phyloP scores from a whole-genome alignment of 139 green algal genomes.

The Tetratostichococcus sp. region DNA sequence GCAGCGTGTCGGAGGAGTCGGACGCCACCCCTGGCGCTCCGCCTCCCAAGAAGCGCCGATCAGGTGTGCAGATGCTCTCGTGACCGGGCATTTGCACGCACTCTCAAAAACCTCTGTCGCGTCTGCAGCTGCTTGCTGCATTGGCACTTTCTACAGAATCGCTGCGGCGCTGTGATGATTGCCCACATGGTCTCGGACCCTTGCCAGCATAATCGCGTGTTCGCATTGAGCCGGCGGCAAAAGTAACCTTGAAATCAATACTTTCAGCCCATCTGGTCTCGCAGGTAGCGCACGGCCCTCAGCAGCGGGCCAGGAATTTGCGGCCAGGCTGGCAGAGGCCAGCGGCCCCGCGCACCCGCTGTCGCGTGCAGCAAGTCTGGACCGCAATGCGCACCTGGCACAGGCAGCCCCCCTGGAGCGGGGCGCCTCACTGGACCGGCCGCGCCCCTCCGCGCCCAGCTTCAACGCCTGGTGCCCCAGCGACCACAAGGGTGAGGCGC shows the following conservation, averaged over 20 bases:
- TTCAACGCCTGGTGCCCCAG: not conserved
- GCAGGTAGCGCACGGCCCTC: not conserved
- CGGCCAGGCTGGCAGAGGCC: not conserved
- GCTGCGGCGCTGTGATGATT: too few relatives aligned
- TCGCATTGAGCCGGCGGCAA: too few relatives aligned
- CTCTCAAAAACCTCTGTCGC: too few relatives aligned
- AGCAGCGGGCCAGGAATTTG: not conserved
- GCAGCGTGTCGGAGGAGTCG: not conserved
- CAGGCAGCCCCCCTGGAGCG: too few relatives aligned
- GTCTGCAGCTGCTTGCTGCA: too few relatives aligned
- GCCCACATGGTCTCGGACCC: too few relatives aligned
- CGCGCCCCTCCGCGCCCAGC: too few relatives aligned
- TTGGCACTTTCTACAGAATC: too few relatives aligned
- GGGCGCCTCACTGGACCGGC: not conserved
- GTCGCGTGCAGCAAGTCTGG: not conserved
- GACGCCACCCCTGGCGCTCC: not conserved
- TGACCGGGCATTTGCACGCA: not conserved
- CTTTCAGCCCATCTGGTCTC: too few relatives aligned
- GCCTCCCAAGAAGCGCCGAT: not conserved
- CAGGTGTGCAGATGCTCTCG: not conserved
- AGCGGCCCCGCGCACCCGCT: too few relatives aligned
- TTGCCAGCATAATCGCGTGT: too few relatives aligned
- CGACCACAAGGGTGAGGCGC: not conserved
- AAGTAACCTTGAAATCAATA: too few relatives aligned
- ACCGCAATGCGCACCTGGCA: not conserved